These are phyloP conservation scores for Yamadazyma triangularis DNA, from an alignment of 1,139 yeast species.

Conservation along the genomic window DNA sequence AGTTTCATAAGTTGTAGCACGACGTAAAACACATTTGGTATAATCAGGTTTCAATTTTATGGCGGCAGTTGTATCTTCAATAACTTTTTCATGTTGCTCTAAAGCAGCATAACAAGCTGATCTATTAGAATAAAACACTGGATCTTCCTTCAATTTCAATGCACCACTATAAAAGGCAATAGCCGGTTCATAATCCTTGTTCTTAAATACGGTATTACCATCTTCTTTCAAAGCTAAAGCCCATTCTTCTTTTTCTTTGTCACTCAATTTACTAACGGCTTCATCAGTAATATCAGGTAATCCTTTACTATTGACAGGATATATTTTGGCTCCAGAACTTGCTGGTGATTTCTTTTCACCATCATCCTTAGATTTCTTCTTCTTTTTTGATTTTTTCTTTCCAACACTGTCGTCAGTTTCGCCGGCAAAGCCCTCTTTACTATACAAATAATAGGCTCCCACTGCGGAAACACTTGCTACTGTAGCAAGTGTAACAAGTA, in stretches of 20 bases:
- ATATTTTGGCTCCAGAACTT: slow-evolving; percentile 18
- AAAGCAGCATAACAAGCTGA: slow-evolving; percentile 92
- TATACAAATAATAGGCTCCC: slow-evolving; percentile 52
- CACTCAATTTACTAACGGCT: slow-evolving; percentile 42
- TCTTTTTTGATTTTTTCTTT: slow-evolving; percentile 35
- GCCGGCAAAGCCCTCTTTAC: slow-evolving; percentile 14
- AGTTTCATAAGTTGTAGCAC: slow-evolving; percentile 84
- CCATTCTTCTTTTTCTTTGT: slow-evolving; percentile 59
- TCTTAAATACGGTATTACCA: slow-evolving; percentile 78
- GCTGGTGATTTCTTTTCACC: slow-evolving; percentile 13
- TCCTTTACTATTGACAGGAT: slow-evolving; percentile 51
- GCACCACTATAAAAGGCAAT: slow-evolving; percentile 77
- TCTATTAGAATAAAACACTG: slow-evolving; percentile 88
- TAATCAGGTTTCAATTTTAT: slow-evolving; percentile 83
- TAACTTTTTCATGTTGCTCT: slow-evolving; percentile 73
- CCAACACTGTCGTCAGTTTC: slow-evolving; percentile 12
- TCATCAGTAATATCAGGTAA: slow-evolving; percentile 53
- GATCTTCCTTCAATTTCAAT: slow-evolving; percentile 67
- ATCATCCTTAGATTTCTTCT: slow-evolving; percentile 14
- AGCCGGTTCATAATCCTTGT: slow-evolving; percentile 67
- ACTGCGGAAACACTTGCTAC: slow-evolving; percentile 60
- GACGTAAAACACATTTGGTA: slow-evolving; percentile 73
- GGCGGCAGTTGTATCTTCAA: slow-evolving; percentile 85
- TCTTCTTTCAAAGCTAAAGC: slow-evolving; percentile 81
- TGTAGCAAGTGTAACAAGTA: slow-evolving; percentile 51